Evolutionary conservation across 2,329 filamentous ascomycete genomes (phyloP).

Genomic region (Grosmannia huntii): DNA sequence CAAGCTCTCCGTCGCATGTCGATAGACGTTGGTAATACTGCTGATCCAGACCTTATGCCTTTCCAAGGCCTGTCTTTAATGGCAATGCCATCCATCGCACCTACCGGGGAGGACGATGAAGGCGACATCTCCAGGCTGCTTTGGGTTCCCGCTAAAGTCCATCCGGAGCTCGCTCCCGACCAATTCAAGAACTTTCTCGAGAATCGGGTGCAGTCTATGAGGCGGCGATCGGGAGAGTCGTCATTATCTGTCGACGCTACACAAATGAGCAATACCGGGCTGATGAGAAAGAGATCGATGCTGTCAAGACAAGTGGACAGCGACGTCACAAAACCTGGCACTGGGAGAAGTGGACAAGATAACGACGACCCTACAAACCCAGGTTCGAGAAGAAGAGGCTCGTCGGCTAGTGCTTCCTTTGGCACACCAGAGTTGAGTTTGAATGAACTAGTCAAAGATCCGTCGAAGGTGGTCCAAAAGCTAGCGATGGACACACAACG

Average conservation of each 20-base stretch:
- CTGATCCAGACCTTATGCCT: slow-evolving; percentile 63
- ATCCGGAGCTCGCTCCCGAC: slow-evolving; percentile 86
- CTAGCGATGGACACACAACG: slow-evolving; percentile 45
- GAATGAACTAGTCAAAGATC: slow-evolving; percentile 73
- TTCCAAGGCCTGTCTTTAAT: slow-evolving; percentile 52
- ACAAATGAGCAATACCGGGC: slow-evolving; percentile 42
- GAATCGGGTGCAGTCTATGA: slow-evolving; percentile 80
- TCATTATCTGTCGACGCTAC: slow-evolving; percentile 45
- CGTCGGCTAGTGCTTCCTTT: slow-evolving; percentile 43
- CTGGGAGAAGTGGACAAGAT: neutral
- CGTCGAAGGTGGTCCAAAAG: slow-evolving; percentile 56
- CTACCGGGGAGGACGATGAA: slow-evolving; percentile 63
- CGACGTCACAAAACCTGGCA: slow-evolving; percentile 37
- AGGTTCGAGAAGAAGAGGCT: slow-evolving; percentile 60
- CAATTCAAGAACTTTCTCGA: slow-evolving; percentile 97
- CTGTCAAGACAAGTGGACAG: slow-evolving; percentile 82
- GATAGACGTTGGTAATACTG: slow-evolving; percentile 73
- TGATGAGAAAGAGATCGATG: slow-evolving; percentile 90
- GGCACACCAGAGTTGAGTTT: slow-evolving; percentile 50
- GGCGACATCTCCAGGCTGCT: slow-evolving; percentile 80
- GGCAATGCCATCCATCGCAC: slow-evolving; percentile 60
- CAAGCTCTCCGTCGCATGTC: slow-evolving; percentile 86
- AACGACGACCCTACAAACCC: neutral
- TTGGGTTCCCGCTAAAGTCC: slow-evolving; percentile 90
- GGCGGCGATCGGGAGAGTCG: slow-evolving; percentile 65